Percentiles rank a stretch among this genome's conserved stretches.
Evolutionary conservation across 352 stramenopile genomes (phyloP).

Genomic region (Phytophthora hibernalis): DNA sequence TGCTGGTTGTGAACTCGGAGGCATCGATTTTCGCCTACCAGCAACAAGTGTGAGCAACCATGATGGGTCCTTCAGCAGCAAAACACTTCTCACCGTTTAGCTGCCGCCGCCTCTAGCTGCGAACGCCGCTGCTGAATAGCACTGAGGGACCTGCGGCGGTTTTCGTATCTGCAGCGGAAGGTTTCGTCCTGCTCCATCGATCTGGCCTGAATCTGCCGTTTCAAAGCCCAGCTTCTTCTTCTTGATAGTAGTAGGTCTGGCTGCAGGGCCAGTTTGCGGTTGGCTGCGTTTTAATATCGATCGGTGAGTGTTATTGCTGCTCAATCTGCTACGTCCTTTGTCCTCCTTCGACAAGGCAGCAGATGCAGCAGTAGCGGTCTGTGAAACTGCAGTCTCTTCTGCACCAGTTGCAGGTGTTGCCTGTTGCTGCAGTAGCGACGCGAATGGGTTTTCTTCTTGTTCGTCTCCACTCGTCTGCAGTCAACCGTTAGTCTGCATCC

Average conservation of each 20-base stretch:
- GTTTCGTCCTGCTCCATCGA: constrained; percentile 47
- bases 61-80: background rate
- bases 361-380: background rate
- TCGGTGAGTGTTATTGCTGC: background rate
- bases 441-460: constrained; percentile 69
- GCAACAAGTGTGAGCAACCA: constrained; percentile 3
- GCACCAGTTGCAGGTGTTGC: constrained; percentile 4
- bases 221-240: constrained; percentile 53
- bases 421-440: constrained; percentile 54
- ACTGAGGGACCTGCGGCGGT: constrained; percentile 47
- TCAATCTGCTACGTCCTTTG: background rate
- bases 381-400: no score
- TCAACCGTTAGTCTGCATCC: constrained; percentile 2
- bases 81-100: constrained; percentile 28
- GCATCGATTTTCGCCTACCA: constrained; percentile 38
- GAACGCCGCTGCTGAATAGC: constrained; percentile 36
- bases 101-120: constrained; percentile 32
- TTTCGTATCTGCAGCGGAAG: constrained; percentile 41
- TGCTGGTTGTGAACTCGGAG: constrained; percentile 8
- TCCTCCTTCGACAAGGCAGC: background rate
- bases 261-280: background rate
- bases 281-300: constrained; percentile 32
- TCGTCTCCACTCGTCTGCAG: constrained; percentile 43
- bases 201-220: constrained; percentile 54
- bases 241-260: background rate